Base-by-base conservation (phyloP, 2,329 filamentous ascomycete genomes). In the Podosphaera xanthii region DNA sequence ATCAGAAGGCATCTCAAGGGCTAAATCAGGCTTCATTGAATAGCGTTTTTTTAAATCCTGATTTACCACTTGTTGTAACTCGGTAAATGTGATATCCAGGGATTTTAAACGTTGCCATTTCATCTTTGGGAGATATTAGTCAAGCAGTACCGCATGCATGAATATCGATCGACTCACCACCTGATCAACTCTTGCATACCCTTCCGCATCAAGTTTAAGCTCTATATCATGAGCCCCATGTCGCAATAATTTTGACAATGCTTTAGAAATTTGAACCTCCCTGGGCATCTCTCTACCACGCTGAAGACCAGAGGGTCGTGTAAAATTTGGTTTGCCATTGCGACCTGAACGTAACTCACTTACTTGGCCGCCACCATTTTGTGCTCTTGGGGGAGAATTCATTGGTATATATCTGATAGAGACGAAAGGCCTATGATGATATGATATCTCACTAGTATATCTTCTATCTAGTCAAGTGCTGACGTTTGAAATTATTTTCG, bases 41-140 rank as follows among this genome's bases (percentile, higher is more conserved):
- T 94, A 98, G 46, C 92, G 86, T 71, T 96, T 86, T 73, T 98
- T 98, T 67, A 91, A 86, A 68, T 88, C 94, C 56, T 78, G 78
- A 12, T 74, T 71, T 10, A 96, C 89, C 14, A 84, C 77, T 8
- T 76, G 70, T 59, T 79, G 75, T 62, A 98, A 76, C 64, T 96
- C 91, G 2, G 76, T 72, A 60, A 95, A 78, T 0, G 84, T 86
- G n/a, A 85, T 79, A 62, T 86, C 76, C 8, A 94, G 75, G 3
- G 79, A 80, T 62, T 79, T 80, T 59, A 96, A 60, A 66, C 71
- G 65, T 63, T 68, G 60, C 70, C 69, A 70, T 65, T 66, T 59
- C 60, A 69, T 64, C 68, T 70, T 22, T 22, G 22, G 22, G 22
- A 22, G 22, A 22, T 22, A 22, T 22, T 22, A 22, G 22, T 22